phyloP scores from a whole-genome alignment of 1,284 basidiomycete genomes.

The Heterobasidion parviporum region DNA sequence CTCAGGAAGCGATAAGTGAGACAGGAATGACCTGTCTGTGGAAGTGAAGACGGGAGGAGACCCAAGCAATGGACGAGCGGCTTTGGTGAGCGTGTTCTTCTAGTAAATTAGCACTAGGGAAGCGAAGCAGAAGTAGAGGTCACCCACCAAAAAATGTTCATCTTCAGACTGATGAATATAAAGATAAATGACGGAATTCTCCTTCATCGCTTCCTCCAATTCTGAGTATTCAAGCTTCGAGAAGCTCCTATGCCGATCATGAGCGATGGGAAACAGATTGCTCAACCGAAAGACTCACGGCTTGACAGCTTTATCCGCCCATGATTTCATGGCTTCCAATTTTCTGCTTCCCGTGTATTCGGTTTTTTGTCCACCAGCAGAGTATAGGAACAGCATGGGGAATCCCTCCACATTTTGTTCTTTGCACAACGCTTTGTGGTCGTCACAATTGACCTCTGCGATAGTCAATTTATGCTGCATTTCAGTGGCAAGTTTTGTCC shows the following conservation, averaged over 20 bases:
- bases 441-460: conserved; percentile 84
- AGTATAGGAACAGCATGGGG: conserved; percentile 72
- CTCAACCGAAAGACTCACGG: conserved; percentile 36
- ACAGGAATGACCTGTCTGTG: conserved; percentile 35
- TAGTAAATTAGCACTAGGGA: conserved; percentile 2
- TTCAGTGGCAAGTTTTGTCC: conserved; percentile 61
- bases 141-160: conserved; percentile 33
- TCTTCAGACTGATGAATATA: conserved; percentile 53
- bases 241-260: conserved; percentile 25
- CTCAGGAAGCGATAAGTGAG: conserved; percentile 42
- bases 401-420: conserved; percentile 65
- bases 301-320: conserved; percentile 61
- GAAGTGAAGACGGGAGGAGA: conserved; percentile 62
- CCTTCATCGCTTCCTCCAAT: conserved; percentile 40
- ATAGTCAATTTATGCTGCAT: conserved; percentile 68
- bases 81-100: conserved; percentile 39
- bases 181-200: conserved; percentile 66
- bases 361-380: conserved; percentile 34
- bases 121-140: not conserved
- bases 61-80: conserved; percentile 55
- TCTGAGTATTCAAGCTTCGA: conserved; percentile 42
- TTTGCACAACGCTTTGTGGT: conserved; percentile 56
- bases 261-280: not conserved
- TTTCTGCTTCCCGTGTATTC: conserved; percentile 69
- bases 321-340: conserved; percentile 60